Conservation (phyloP, 345 rosid species). For the Excoecaria agallocha region DNA sequence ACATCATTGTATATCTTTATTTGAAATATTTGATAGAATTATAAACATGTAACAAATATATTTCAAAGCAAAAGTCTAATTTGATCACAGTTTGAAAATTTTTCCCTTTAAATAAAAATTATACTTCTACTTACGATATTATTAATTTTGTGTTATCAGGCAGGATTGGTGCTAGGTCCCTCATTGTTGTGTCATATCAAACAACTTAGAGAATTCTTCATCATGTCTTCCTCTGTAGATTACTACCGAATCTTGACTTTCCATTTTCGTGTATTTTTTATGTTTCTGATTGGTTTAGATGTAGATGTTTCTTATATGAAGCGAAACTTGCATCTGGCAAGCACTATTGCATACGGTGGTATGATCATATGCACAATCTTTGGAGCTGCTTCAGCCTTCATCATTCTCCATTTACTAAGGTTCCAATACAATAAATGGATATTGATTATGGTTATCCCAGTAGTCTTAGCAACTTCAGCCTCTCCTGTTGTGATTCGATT, state of each 20-base stretch:
- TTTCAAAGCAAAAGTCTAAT: not conserved
- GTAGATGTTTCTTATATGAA: constrained; percentile 51
- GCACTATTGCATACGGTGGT: constrained; percentile 47
- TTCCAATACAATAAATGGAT: constrained; percentile 15
- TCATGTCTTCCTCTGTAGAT: constrained; percentile 48
- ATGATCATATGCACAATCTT: constrained; percentile 35
- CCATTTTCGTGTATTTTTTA: constrained; percentile 57
- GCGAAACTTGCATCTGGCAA: constrained; percentile 44
- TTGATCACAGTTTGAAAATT: not conserved
- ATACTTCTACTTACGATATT: not conserved
- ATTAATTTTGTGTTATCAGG: constrained; percentile 38
- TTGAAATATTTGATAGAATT: not conserved
- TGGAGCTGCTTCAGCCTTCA: constrained; percentile 39
- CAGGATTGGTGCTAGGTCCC: constrained; percentile 77
- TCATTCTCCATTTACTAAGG: constrained; percentile 29
- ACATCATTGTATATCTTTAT: constrained; percentile 34
- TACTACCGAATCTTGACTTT: constrained; percentile 48
- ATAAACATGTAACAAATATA: not conserved
- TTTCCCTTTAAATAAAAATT: too few species aligned
- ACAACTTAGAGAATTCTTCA: constrained; percentile 43
- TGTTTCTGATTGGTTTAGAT: constrained; percentile 80
- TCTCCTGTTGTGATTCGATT: constrained; percentile 67
- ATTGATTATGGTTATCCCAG: constrained; percentile 25
- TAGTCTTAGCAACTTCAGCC: constrained; percentile 60
- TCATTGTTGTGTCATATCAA: constrained; percentile 51